Conservation (phyloP, 2,329 filamentous ascomycete genomes). For the Colletotrichum phormii region DNA sequence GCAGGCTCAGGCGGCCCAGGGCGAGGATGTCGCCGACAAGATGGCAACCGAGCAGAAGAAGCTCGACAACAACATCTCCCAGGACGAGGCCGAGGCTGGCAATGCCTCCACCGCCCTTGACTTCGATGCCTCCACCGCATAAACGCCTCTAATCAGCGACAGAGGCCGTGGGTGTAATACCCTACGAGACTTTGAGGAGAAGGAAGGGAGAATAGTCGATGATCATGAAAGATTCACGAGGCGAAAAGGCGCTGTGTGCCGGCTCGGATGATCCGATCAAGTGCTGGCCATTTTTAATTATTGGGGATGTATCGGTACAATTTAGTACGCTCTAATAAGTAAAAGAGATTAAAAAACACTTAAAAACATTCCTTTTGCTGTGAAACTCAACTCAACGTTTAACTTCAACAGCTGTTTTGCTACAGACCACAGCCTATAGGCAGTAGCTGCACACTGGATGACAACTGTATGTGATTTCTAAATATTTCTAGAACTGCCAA, state of each 20-base stretch:
- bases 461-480: too few relatives aligned
- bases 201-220: neutral
- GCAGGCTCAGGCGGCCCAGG: conserved; percentile 62
- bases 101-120: conserved; percentile 51
- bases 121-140: conserved; percentile 34
- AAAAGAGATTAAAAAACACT: conserved; percentile 5
- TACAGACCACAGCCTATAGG: neutral
- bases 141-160: neutral
- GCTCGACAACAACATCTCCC: conserved; percentile 63
- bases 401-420: neutral
- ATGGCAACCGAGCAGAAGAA: conserved; percentile 61
- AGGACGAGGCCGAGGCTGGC: conserved; percentile 60
- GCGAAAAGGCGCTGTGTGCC: conserved; percentile 29
- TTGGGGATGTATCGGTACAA: conserved; percentile 22
- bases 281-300: conserved; percentile 33
- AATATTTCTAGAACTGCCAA: neutral
- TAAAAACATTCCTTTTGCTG: neutral
- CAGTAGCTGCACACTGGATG: neutral
- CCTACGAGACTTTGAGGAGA: neutral
- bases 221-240: conserved; percentile 25
- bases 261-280: conserved; percentile 35
- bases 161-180: neutral
- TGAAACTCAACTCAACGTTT: too few relatives aligned
- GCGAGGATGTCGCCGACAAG: conserved; percentile 56
- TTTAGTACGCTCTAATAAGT: conserved; percentile 23